Conservation (phyloP, 768 basidiomycete genomes). For the Lactarius quietus region DNA sequence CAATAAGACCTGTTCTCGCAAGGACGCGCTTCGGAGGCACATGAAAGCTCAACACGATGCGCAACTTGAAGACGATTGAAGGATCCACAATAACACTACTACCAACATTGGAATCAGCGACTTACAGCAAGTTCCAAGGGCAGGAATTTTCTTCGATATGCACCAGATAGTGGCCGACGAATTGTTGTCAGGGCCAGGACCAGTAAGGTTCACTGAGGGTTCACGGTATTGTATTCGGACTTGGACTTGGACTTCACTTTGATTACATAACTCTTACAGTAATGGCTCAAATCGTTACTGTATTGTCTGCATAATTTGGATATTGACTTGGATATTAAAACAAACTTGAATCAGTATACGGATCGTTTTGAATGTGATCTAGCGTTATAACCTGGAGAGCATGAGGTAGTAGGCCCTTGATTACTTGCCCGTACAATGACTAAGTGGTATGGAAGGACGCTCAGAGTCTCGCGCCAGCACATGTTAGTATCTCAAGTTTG, state of each 20-base stretch:
- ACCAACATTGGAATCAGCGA: background rate
- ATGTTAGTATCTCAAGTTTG: too few species aligned
- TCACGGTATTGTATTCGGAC: background rate
- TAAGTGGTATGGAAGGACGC: too few species aligned
- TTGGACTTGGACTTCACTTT: too few species aligned
- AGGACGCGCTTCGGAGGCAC: slow-evolving; percentile 12
- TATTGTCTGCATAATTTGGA: background rate
- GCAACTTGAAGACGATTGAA: too few species aligned
- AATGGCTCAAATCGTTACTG: background rate
- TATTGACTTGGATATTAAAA: too few species aligned
- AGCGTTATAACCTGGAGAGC: background rate
- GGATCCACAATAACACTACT: too few species aligned
- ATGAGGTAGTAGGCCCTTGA: background rate
- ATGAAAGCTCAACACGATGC: slow-evolving; percentile 1
- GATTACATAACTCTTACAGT: background rate
- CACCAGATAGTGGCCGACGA: background rate
- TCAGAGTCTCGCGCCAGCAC: too few species aligned
- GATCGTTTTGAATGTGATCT: background rate
- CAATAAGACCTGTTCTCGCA: background rate
- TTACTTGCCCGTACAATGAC: too few species aligned
- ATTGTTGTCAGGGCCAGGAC: background rate
- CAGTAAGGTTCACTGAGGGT: too few species aligned
- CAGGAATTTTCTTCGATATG: background rate
- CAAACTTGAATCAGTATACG: too few species aligned
- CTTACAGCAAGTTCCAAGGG: background rate